Conservation (phyloP, 768 basidiomycete genomes). For the Lactarius deliciosus region DNA sequence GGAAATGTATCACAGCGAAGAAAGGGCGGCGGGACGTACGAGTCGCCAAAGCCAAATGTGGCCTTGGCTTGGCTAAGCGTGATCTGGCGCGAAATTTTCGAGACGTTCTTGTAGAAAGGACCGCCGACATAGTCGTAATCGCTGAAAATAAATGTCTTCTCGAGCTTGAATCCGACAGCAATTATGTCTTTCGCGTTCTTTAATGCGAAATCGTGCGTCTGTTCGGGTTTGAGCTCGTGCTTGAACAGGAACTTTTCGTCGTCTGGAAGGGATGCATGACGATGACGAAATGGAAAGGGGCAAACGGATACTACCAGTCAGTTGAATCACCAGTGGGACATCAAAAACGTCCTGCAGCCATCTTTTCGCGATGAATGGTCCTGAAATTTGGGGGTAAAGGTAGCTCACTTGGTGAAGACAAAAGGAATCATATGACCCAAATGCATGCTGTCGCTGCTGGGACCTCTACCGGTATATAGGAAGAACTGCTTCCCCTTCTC, state of each 20-base stretch:
- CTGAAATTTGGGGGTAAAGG: not conserved
- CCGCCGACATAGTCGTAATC: conserved; percentile 89
- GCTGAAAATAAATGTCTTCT: conserved; percentile 97
- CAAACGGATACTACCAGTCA: conserved; percentile 64
- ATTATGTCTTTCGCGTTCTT: conserved; percentile 96
- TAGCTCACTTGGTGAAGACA: conserved; percentile 87
- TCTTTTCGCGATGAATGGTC: conserved; percentile 42
- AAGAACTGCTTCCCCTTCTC: conserved; percentile 98
- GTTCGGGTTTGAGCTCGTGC: conserved; percentile 86
- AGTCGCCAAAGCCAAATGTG: conserved; percentile 95
- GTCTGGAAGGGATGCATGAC: conserved; percentile 48
- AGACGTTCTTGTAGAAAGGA: conserved; percentile 90
- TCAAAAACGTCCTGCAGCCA: conserved; percentile 98
- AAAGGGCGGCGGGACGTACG: conserved; percentile 52
- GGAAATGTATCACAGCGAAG: not conserved
- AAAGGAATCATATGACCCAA: conserved; percentile 98
- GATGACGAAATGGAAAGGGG: not conserved
- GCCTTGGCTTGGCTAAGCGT: conserved; percentile 92
- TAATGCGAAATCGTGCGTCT: conserved; percentile 76
- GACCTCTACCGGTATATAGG: conserved; percentile 96
- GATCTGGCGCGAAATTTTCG: conserved; percentile 89
- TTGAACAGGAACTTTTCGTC: conserved; percentile 99
- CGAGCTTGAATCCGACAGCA: conserved; percentile 87
- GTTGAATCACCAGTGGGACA: conserved; percentile 90
- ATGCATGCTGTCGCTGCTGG: conserved; percentile 96